These are phyloP conservation scores for Ophiorrhiza pumila DNA, from an alignment of 257 asterid genomes.

Conservation along the genomic window DNA sequence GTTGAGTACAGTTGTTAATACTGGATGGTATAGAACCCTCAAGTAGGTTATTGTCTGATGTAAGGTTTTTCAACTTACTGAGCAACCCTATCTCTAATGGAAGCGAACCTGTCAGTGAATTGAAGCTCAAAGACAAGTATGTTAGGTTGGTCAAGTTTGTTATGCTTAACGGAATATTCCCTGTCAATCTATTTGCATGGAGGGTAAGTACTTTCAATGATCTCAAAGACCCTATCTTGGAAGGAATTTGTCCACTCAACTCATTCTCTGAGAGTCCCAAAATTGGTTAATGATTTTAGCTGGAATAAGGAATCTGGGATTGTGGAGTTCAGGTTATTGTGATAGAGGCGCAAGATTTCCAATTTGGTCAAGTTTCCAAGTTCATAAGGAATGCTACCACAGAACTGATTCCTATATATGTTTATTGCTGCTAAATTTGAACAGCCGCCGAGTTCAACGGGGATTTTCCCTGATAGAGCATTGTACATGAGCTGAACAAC, in stretches of 20 bases:
- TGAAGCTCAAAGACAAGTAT: constrained; percentile 60
- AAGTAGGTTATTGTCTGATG: constrained; percentile 39
- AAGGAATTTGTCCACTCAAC: constrained; percentile 49
- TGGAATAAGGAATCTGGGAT: constrained; percentile 55
- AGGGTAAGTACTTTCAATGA: constrained; percentile 67
- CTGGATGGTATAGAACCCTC: constrained; percentile 62
- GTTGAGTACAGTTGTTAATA: constrained; percentile 51
- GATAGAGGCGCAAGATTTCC: constrained; percentile 38
- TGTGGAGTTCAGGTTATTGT: constrained; percentile 55
- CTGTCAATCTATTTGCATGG: constrained; percentile 60
- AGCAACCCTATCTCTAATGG: constrained; percentile 56
- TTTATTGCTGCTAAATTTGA: constrained; percentile 39
- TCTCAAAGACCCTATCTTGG: constrained; percentile 40
- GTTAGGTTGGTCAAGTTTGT: constrained; percentile 54
- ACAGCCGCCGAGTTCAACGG: constrained; percentile 53
- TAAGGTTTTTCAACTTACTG: constrained; percentile 55
- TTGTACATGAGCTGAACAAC: constrained; percentile 49
- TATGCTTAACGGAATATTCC: constrained; percentile 56
- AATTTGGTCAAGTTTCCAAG: constrained; percentile 51
- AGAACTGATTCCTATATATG: constrained; percentile 44
- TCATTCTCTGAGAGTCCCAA: constrained; percentile 63
- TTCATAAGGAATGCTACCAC: constrained; percentile 59
- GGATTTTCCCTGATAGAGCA: constrained; percentile 58
- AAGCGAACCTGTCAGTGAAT: constrained; percentile 55
- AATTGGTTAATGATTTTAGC: constrained; percentile 39